Conservation (phyloP, 371 early-diverging fungal genomes). For the Rhizopus sp. region DNA sequence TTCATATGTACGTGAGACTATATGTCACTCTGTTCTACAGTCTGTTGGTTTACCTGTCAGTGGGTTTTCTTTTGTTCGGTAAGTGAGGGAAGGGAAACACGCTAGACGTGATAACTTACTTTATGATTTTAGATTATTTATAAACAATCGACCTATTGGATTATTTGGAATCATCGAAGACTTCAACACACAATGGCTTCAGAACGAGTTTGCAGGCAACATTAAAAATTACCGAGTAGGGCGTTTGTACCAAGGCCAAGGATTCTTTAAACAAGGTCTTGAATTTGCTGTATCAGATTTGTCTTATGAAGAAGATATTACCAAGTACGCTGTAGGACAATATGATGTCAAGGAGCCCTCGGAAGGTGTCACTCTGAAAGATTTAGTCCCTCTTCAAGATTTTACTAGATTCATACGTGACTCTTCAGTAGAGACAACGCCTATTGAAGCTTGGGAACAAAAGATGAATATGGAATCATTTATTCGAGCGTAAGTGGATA, state of each 20-base stretch:
- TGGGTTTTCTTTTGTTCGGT: slow-evolving; percentile 44
- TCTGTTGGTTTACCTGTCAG: slow-evolving; percentile 48
- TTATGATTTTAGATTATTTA: slow-evolving; percentile 20
- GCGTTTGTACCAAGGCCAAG: slow-evolving; percentile 28
- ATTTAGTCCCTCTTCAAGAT: slow-evolving; percentile 7
- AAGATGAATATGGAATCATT: slow-evolving; percentile 26
- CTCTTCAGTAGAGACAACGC: background rate
- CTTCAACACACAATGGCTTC: slow-evolving; percentile 37
- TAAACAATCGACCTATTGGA: slow-evolving; percentile 33
- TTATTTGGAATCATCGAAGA: slow-evolving; percentile 37
- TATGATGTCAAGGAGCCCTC: slow-evolving; percentile 34
- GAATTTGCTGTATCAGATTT: slow-evolving; percentile 24
- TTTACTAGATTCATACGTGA: slow-evolving; percentile 14
- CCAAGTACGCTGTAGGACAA: slow-evolving; percentile 19
- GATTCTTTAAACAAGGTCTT: slow-evolving; percentile 6
- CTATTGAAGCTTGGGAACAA: slow-evolving; percentile 24
- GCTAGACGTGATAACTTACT: background rate
- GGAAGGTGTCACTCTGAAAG: background rate
- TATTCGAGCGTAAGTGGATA: slow-evolving; percentile 26
- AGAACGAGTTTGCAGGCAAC: slow-evolving; percentile 31
- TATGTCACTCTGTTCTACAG: slow-evolving; percentile 40
- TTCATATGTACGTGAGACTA: slow-evolving; percentile 45
- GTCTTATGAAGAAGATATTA: slow-evolving; percentile 17
- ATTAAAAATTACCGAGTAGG: slow-evolving; percentile 28
- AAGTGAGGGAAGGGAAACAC: background rate